Base-by-base conservation (phyloP, 805 yeast genomes). In the Kodamaea hsintzibuensis region DNA sequence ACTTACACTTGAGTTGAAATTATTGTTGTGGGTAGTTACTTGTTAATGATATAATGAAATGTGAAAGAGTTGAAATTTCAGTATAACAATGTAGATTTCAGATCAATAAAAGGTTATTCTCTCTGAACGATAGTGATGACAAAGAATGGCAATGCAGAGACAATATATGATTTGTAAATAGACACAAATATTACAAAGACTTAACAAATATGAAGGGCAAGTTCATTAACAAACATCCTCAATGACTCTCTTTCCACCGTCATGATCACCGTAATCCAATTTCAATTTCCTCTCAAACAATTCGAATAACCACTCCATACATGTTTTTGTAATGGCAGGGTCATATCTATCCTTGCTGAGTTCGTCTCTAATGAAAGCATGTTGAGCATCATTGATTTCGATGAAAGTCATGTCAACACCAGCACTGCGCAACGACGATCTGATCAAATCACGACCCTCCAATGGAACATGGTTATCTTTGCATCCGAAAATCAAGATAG, bases 281-380 rank as follows among this genome's bases (percentile, higher is more conserved):
- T 80, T 82, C 69, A 89, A 77, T 60, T 77, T 79, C 61, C 96
- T 79, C 68, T 85, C 80, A 70, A 88, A 89, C 66, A 88, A 75
- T 63, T 89, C 95, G 50, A 79, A 75, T 60, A 88, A 67, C 79
- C 89, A 85, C 18, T 82, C 86, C 60, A 84, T 71, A 63, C 93
- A 86, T 30, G 83, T 74, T 58, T 78, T 74, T 17, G 95, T 88
- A 52, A 85, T 80, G 1, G 90, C 90, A n/a, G 91, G 82, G 66
- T 88, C 95, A 64, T 82, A 88, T 62, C 95, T 76, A n/a, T 89
- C 96, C 71, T 87, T 88, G 59, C 90, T 84, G 56, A 76, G 70
- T 63, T 88, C 95, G 65, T 88, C 96, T 58, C 95, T 77, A 51
- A 88, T 86, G 62, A 88, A 88, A 0, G 96, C 95, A 61, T 89